Percentiles rank a stretch among this genome's conserved stretches.
phyloP scores from a whole-genome alignment of 1,139 yeast genomes.

The Yamadazyma diddensiae region DNA sequence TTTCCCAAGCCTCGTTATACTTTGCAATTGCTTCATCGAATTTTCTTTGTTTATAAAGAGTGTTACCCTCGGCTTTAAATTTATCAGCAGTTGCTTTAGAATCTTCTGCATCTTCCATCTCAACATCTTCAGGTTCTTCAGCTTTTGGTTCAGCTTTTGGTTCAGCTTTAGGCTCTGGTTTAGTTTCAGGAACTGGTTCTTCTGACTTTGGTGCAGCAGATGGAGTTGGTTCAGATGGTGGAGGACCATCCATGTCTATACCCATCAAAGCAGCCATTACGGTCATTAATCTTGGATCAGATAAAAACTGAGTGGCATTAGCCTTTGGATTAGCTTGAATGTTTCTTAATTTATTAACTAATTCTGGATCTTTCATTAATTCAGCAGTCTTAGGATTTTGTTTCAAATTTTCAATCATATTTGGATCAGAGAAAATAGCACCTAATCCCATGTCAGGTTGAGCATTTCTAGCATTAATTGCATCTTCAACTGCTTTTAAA shows the following conservation, averaged over 20 bases:
- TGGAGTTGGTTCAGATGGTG: slow-evolving; percentile 15
- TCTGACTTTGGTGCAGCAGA: slow-evolving; percentile 25
- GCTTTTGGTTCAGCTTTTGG: slow-evolving; percentile 16
- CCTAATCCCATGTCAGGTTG: slow-evolving; percentile 76
- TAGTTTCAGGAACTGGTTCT: slow-evolving; percentile 21
- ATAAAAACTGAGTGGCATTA: slow-evolving; percentile 57
- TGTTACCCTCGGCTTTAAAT: slow-evolving; percentile 83
- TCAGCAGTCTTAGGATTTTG: slow-evolving; percentile 86
- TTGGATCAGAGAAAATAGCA: slow-evolving; percentile 77
- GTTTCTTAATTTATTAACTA: slow-evolving; percentile 67
- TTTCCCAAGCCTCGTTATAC: slow-evolving; percentile 85
- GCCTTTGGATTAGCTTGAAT: slow-evolving; percentile 75
- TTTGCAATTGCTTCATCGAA: slow-evolving; percentile 90
- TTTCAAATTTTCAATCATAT: slow-evolving; percentile 69
- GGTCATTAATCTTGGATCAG: slow-evolving; percentile 87
- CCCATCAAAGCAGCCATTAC: slow-evolving; percentile 88
- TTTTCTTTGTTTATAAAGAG: slow-evolving; percentile 77
- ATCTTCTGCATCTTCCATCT: slow-evolving; percentile 30
- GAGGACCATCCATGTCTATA: slow-evolving; percentile 61
- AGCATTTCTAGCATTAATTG: slow-evolving; percentile 41
- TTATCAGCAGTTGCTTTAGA: slow-evolving; percentile 64
- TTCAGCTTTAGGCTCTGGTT: slow-evolving; percentile 14
- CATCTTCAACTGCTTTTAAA: slow-evolving; percentile 61
- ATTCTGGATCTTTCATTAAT: slow-evolving; percentile 80
- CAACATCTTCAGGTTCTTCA: slow-evolving; percentile 27